Conservation (phyloP, 2,329 filamentous ascomycete species). For the Phyllosticta capitalensis region DNA sequence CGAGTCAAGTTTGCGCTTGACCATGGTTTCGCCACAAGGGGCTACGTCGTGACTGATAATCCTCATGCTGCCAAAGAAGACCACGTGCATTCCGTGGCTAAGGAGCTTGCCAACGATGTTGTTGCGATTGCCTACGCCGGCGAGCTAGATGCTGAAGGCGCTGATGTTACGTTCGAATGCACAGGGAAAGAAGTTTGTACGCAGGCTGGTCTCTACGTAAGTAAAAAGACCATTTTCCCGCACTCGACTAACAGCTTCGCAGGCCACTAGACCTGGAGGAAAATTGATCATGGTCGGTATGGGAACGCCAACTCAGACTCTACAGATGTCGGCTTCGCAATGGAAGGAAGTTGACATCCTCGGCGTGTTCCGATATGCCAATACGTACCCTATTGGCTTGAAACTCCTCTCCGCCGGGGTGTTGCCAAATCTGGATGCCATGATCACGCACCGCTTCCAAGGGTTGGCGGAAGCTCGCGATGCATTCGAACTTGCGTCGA, state of each 20-base stretch:
- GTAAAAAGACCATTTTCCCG: slow-evolving; percentile 10
- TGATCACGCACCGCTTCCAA: slow-evolving; percentile 44
- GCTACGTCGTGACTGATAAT: slow-evolving; percentile 17
- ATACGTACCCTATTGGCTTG: slow-evolving; percentile 47
- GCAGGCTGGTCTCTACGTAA: slow-evolving; percentile 33
- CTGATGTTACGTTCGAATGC: slow-evolving; percentile 33
- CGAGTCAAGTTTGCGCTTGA: slow-evolving; percentile 45
- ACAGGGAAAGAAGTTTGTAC: slow-evolving; percentile 35
- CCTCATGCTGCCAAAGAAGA: neutral
- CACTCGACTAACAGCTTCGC: neutral
- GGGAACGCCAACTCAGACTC: slow-evolving; percentile 45
- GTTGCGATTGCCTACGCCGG: slow-evolving; percentile 27
- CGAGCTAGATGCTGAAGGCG: slow-evolving; percentile 29
- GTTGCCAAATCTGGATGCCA: slow-evolving; percentile 39
- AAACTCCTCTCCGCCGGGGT: slow-evolving; percentile 42
- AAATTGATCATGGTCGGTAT: slow-evolving; percentile 48
- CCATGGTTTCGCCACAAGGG: slow-evolving; percentile 31
- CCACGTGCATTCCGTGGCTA: slow-evolving; percentile 25
- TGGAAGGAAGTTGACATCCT: slow-evolving; percentile 48
- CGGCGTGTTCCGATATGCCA: slow-evolving; percentile 64
- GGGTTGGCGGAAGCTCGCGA: slow-evolving; percentile 39
- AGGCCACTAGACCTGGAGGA: slow-evolving; percentile 39
- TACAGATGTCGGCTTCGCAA: slow-evolving; percentile 46
- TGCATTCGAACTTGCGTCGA: slow-evolving; percentile 43
- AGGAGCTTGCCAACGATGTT: slow-evolving; percentile 26